Conservation (phyloP, 768 basidiomycete genomes). For the Astraeus odoratus region DNA sequence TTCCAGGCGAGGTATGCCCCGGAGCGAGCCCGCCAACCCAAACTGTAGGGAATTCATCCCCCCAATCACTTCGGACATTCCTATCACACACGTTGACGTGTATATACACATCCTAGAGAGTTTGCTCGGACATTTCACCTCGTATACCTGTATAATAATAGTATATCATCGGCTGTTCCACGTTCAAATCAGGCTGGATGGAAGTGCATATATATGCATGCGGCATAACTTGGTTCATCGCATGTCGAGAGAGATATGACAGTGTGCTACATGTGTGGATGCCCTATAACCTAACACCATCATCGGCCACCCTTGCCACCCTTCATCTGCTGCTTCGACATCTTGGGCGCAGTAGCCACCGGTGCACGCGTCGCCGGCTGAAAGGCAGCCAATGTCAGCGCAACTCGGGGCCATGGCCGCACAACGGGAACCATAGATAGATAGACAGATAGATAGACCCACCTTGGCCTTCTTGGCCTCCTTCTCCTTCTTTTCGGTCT, state of each 20-base stretch:
- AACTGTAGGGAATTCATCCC: constrained; percentile 18
- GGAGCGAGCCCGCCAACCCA: constrained; percentile 20
- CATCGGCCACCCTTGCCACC: constrained; percentile 72
- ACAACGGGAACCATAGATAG: no score
- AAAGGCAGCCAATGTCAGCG: constrained; percentile 7
- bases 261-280: constrained; percentile 19
- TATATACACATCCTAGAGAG: not conserved
- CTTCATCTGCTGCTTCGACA: constrained; percentile 96
- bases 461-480: constrained; percentile 88
- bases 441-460: constrained; percentile 12
- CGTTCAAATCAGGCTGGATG: not conserved
- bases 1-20: constrained; percentile 55
- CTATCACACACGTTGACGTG: not conserved
- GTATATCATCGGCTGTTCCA: not conserved
- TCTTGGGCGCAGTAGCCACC: constrained; percentile 63
- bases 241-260: constrained; percentile 8
- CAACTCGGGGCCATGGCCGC: no score
- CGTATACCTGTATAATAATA: not conserved
- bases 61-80: not conserved
- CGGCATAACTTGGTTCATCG: constrained; percentile 9
- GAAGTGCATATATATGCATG: not conserved
- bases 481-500: constrained; percentile 96
- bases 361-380: constrained; percentile 49
- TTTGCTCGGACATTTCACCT: not conserved
- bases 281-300: constrained; percentile 3